A percentile compares a stretch with the other conserved stretches of the same genome.
These are phyloP conservation scores for Coprinopsis strossmayeri DNA, from an alignment of 768 basidiomycete genomes.

Conservation along the genomic window DNA sequence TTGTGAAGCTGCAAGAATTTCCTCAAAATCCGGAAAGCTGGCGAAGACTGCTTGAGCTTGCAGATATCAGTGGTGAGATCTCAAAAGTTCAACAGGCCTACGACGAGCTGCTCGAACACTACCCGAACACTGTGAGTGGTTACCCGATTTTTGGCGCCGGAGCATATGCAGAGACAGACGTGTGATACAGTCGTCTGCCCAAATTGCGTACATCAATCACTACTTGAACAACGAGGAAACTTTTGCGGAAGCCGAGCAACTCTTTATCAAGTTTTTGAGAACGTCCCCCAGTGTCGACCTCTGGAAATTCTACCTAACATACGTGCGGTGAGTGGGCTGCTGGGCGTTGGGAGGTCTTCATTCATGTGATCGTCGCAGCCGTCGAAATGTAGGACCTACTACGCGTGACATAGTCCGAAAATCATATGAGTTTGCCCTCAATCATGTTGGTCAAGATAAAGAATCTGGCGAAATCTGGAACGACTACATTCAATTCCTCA, in stretches of 20 bases:
- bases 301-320: conserved; percentile 90
- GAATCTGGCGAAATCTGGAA: conserved; percentile 90
- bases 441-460: conserved; percentile 85
- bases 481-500: conserved; percentile 89
- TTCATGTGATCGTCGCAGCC: conserved; percentile 31
- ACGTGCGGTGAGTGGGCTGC: conserved; percentile 70
- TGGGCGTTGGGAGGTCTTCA: no score
- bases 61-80: conserved; percentile 72
- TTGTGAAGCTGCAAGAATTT: conserved; percentile 54
- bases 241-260: conserved; percentile 71
- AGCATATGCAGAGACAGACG: neutral
- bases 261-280: conserved; percentile 87
- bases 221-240: conserved; percentile 57
- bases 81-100: conserved; percentile 77
- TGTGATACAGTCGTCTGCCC: conserved; percentile 57
- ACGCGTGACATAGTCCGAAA: conserved; percentile 76
- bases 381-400: conserved; percentile 56
- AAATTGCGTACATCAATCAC: conserved; percentile 80
- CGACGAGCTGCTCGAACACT: conserved; percentile 74
- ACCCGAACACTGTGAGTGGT: conserved; percentile 92
- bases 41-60: conserved; percentile 70
- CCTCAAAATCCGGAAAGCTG: conserved; percentile 75
- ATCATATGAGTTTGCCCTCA: conserved; percentile 91
- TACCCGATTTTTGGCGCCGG: neutral
- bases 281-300: conserved; percentile 84